phyloP scores from a whole-genome alignment of 2,329 filamentous ascomycete species.

The Penicillium sumatraense region DNA sequence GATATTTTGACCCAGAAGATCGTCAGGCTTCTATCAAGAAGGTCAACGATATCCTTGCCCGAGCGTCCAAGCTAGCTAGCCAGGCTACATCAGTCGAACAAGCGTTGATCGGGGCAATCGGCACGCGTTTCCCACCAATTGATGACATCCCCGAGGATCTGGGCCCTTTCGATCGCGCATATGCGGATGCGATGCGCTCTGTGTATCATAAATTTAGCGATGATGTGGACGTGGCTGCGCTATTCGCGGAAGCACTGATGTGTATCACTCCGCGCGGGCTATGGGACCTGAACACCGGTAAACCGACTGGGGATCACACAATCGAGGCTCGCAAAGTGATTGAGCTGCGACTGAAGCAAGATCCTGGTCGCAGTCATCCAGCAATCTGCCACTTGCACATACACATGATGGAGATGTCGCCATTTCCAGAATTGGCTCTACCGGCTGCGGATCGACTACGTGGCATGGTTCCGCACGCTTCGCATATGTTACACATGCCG shows the following conservation, averaged over 20 bases:
- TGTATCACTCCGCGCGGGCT: constrained; percentile 66
- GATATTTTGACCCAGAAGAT: constrained; percentile 66
- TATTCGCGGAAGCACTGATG: constrained; percentile 68
- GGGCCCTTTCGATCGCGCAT: constrained; percentile 58
- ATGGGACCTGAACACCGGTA: constrained; percentile 63
- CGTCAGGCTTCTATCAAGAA: too few species aligned
- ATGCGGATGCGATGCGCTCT: constrained; percentile 62
- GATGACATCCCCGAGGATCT: constrained; percentile 53
- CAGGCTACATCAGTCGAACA: constrained; percentile 57
- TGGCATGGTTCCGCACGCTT: constrained; percentile 66
- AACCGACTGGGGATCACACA: constrained; percentile 60
- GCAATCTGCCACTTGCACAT: constrained; percentile 76
- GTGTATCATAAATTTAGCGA: constrained; percentile 57
- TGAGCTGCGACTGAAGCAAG: constrained; percentile 58
- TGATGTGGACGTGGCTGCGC: constrained; percentile 63
- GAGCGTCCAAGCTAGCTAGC: constrained; percentile 42
- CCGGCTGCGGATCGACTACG: constrained; percentile 65
- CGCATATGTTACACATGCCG: constrained; percentile 75
- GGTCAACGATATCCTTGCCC: constrained; percentile 50
- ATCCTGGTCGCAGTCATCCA: constrained; percentile 61
- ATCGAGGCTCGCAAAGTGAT: constrained; percentile 62
- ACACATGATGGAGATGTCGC: constrained; percentile 76
- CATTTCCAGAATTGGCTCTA: constrained; percentile 64
- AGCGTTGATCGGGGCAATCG: constrained; percentile 66
- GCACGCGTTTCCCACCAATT: constrained; percentile 60